Evolutionary conservation across 2,329 filamentous ascomycete genomes (phyloP).

Genomic region (Neonectria coccinea): DNA sequence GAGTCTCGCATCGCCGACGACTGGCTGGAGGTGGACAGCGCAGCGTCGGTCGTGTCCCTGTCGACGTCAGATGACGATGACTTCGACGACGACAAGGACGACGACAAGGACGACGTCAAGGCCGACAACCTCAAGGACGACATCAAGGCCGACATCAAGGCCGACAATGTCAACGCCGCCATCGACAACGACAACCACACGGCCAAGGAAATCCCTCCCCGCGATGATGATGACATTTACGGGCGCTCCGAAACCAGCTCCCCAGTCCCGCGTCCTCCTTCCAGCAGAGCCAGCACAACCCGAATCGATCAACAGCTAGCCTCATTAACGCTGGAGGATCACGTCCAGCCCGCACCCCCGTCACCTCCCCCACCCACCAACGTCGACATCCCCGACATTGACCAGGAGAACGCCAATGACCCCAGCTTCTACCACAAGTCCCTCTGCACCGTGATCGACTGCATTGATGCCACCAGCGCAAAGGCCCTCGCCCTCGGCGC

Average conservation of each 20-base stretch:
- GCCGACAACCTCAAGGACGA: not conserved
- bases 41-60: conserved; percentile 36
- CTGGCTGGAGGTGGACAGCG: conserved; percentile 39
- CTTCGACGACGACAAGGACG: not conserved
- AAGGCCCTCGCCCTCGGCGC: conserved; percentile 24
- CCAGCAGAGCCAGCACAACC: not conserved
- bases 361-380: not conserved
- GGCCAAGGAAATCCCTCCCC: not conserved
- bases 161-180: conserved; percentile 6
- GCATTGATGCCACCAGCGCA: conserved; percentile 10
- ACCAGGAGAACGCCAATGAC: conserved; percentile 5
- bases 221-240: not conserved
- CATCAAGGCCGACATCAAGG: conserved; percentile 20
- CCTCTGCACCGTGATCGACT: conserved; percentile 11
- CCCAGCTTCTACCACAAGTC: conserved; percentile 29
- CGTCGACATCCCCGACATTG: not conserved
- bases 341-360: not conserved
- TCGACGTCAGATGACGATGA: conserved; percentile 21
- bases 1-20: conserved; percentile 36
- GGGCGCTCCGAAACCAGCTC: not conserved
- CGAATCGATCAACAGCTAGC: not conserved
- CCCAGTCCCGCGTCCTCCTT: not conserved
- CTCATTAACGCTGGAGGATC: not conserved
- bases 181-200: not conserved
- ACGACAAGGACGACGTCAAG: not conserved